Base-by-base conservation (phyloP, 495 filamentous ascomycete species). In the Aspergillus leporis region DNA sequence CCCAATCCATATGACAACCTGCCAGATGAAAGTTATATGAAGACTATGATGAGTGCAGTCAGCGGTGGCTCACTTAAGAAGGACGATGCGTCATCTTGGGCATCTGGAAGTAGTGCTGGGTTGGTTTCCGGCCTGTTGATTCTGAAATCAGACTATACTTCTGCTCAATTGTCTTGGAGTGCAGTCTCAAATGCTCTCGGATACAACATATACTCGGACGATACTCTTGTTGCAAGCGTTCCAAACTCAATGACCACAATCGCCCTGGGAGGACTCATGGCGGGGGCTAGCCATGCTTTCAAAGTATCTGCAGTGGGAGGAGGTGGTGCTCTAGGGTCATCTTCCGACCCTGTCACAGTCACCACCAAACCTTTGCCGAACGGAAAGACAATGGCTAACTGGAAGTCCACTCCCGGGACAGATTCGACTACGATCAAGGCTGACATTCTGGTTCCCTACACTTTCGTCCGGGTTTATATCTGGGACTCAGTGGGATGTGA, bases 1-100 rank as follows among this genome's bases (percentile, higher is more conserved):
- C 62, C 62, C 0, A 65, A 65, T 34, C 59, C 59, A 0, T 65
- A 65, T 36, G 56, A 65, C 47, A 65, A 31, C 23, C 52, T 65
- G 6, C 59, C 62, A 18, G 41, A 12, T 18, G 59, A 61, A 21
- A 19, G 56, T 0, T 65, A 65, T 40, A 57, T 65, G 30, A 30
- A 45, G n/a, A n/a, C n/a, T 4, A 41, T 65, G 13, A 59, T 65
- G 31, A 40, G 21, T 34, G 55, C 47, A 23, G 34, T 65, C 8
- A 5, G 41, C 0, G 59, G 62, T 31, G 58, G 59, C n/a, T n/a
- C n/a, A n/a, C n/a, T n/a, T n/a, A n/a, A n/a, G n/a, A n/a, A n/a
- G n/a, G n/a, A n/a, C n/a, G 46, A 54, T 19, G 40, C 55, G 12
- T 23, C 45, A 32, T 21, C 41, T 16, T 55, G 51, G 40, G 13